Percentiles rank a stretch among this genome's conserved stretches.
These are phyloP conservation scores for Colletotrichum sp. DNA, from an alignment of 2,329 filamentous ascomycete species.

Conservation along the genomic window DNA sequence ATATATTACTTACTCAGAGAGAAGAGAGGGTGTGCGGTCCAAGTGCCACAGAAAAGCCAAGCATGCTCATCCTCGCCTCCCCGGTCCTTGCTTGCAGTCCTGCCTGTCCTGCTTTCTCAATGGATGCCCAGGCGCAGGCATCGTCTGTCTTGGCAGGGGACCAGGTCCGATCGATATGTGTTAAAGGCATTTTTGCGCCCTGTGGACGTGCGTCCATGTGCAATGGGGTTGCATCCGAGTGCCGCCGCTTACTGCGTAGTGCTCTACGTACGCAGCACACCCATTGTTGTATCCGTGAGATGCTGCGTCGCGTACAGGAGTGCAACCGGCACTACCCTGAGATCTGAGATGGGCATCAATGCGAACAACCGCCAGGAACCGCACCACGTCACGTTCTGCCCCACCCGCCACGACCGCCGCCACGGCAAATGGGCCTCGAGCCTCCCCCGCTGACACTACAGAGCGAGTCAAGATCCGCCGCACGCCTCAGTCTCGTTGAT, in stretches of 20 bases:
- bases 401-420: neutral
- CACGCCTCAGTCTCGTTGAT: neutral
- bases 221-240: neutral
- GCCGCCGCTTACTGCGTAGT: neutral
- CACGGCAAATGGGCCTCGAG: neutral
- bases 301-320: neutral
- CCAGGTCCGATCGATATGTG: neutral
- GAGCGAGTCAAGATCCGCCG: constrained; percentile 2
- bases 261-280: too few species aligned
- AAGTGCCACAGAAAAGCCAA: neutral
- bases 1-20: neutral
- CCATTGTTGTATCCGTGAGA: neutral
- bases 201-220: constrained; percentile 1
- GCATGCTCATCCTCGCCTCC: neutral
- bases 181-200: neutral
- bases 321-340: constrained; percentile 6
- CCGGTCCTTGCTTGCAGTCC: neutral
- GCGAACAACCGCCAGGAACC: neutral
- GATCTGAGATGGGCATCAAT: constrained; percentile 14
- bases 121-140: neutral
- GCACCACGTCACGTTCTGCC: neutral
- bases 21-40: neutral
- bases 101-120: neutral
- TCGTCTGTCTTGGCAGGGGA: constrained; percentile 5
- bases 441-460: neutral